Percentiles rank a stretch among this genome's conserved stretches.
Conservation (phyloP, 371 early-diverging fungal genomes). For the Zychaea mexicana region DNA sequence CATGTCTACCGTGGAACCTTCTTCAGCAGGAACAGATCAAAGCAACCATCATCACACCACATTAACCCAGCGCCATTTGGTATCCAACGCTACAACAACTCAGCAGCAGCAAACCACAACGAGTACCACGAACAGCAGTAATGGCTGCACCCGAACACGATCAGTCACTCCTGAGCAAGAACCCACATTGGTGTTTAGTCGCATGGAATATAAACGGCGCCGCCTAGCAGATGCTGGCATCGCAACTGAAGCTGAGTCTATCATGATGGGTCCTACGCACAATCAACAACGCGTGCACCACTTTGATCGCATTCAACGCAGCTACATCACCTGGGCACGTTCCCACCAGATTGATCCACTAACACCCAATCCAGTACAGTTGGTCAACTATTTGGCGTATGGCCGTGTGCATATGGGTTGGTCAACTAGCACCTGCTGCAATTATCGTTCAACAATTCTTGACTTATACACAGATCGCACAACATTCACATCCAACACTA, state of each 20-base stretch:
- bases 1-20: conserved; percentile 19
- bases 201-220: conserved; percentile 14
- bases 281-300: background rate
- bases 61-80: conserved; percentile 26
- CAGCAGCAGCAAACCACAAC: background rate
- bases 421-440: conserved; percentile 4
- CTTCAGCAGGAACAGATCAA: background rate
- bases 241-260: background rate
- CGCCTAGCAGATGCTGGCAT: background rate
- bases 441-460: conserved; percentile 11
- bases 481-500: background rate
- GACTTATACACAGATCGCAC: background rate
- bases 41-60: conserved; percentile 21
- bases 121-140: conserved; percentile 3
- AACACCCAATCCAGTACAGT: background rate
- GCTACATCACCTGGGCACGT: background rate
- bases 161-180: background rate
- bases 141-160: background rate
- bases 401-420: background rate
- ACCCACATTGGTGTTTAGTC: conserved; percentile 6
- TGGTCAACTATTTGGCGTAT: conserved; percentile 16
- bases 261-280: background rate
- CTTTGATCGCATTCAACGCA: background rate
- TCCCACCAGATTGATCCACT: background rate
- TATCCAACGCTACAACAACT: conserved; percentile 10